Evolutionary conservation across 257 asterid species (phyloP).

Genomic region (Prunella vulgaris): DNA sequence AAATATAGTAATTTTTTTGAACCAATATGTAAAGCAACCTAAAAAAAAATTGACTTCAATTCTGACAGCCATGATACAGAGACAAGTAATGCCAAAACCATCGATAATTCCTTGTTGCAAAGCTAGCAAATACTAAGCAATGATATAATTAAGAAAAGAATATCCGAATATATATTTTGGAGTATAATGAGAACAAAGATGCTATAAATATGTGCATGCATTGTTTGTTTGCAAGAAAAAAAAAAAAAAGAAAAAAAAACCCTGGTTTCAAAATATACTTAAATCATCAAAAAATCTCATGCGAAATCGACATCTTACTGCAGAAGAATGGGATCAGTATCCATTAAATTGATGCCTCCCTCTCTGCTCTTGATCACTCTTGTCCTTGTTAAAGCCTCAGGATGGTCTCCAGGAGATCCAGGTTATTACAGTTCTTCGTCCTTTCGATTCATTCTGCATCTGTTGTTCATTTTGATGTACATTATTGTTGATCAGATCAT

Average conservation of each 20-base stretch:
- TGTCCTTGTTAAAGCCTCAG: constrained; percentile 21
- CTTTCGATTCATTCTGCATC: not conserved
- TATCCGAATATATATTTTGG: constrained; percentile 27
- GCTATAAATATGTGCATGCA: constrained; percentile 25
- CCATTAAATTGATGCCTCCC: constrained; percentile 5
- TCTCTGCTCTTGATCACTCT: constrained; percentile 11
- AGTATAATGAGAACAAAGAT: constrained; percentile 21
- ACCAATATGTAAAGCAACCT: too few relatives aligned
- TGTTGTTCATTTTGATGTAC: not conserved
- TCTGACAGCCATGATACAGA: constrained; percentile 21
- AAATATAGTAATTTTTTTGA: too few relatives aligned
- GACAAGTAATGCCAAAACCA: constrained; percentile 6
- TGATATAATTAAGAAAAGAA: constrained; percentile 13
- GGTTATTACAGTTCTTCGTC: constrained; percentile 24
- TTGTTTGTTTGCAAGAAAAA: constrained; percentile 18
- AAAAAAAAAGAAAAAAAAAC: not conserved
- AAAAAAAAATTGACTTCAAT: constrained; percentile 18
- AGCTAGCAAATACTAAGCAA: constrained; percentile 32
- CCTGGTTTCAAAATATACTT: not conserved
- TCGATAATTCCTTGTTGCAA: constrained; percentile 25
- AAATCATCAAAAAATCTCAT: not conserved
- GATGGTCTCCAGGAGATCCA: constrained; percentile 35
- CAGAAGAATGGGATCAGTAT: constrained; percentile 20
- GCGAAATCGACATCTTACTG: constrained; percentile 5
- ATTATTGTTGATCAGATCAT: constrained; percentile 4